phyloP scores from a whole-genome alignment of 2,329 filamentous ascomycete species.

The Colletotrichum agaves region DNA sequence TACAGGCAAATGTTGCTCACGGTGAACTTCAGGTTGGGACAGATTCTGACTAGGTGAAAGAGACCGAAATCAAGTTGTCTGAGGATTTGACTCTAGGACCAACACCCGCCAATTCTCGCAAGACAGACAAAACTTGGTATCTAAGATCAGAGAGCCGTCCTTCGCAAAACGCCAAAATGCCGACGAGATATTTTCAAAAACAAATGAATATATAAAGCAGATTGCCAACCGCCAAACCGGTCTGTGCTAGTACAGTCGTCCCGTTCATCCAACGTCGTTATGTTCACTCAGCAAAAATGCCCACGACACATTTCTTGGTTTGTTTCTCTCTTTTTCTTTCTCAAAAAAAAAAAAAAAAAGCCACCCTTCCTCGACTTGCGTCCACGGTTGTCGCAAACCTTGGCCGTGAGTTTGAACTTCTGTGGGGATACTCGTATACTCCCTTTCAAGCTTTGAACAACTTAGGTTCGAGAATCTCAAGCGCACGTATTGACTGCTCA shows the following conservation, averaged over 20 bases:
- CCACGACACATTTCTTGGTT: background rate
- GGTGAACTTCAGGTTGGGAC: background rate
- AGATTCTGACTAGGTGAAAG: background rate
- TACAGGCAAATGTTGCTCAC: background rate
- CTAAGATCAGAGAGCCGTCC: constrained; percentile 34
- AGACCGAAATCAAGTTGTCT: constrained; percentile 11
- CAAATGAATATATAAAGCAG: constrained; percentile 14
- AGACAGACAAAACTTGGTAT: constrained; percentile 37
- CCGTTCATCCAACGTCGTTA: constrained; percentile 29
- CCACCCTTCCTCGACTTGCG: too few species aligned
- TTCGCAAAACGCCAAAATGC: constrained; percentile 31
- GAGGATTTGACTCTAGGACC: background rate
- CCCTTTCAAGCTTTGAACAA: constrained; percentile 49
- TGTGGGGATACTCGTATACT: background rate
- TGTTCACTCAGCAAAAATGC: background rate
- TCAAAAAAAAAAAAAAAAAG: too few species aligned
- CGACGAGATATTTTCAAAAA: constrained; percentile 11
- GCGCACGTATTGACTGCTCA: constrained; percentile 77
- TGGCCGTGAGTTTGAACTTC: background rate
- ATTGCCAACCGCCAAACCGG: constrained; percentile 30
- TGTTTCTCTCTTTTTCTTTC: background rate
- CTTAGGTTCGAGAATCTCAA: constrained; percentile 73
- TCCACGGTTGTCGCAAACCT: background rate
- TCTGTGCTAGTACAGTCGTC: constrained; percentile 31
- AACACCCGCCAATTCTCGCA: constrained; percentile 9